phyloP scores from a whole-genome alignment of 768 basidiomycete species.

The Cyclocybe aegerita region DNA sequence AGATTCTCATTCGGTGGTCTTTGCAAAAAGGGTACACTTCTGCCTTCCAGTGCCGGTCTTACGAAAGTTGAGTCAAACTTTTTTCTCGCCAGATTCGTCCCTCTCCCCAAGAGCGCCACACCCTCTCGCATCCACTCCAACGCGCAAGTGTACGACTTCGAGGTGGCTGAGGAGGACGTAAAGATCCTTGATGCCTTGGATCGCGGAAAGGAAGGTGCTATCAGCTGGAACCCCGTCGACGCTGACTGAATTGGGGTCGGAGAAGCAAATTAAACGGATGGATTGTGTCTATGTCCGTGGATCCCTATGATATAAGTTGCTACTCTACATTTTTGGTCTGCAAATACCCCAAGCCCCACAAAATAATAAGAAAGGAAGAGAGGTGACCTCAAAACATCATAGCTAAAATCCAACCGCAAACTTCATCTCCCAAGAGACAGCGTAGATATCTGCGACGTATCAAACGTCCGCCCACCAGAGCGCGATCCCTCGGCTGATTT shows the following conservation, averaged over 20 bases:
- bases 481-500: not conserved
- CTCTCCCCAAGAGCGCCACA: conserved; percentile 80
- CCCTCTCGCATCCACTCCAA: conserved; percentile 74
- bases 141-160: conserved; percentile 73
- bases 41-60: not conserved
- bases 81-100: conserved; percentile 57
- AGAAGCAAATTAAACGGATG: not conserved
- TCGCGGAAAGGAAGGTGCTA: conserved; percentile 65
- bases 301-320: not conserved
- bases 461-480: conserved; percentile 6
- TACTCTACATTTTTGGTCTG: not conserved
- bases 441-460: conserved; percentile 10
- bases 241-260: conserved; percentile 28
- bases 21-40: conserved; percentile 70
- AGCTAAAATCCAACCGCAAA: not conserved
- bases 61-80: not conserved
- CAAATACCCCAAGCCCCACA: not conserved
- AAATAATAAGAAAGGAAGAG: not conserved
- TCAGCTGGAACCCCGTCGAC: conserved; percentile 86
- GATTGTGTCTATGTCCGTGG: not conserved
- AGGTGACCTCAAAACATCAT: not conserved
- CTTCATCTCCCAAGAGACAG: conserved; percentile 8
- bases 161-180: conserved; percentile 66
- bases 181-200: conserved; percentile 65
- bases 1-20: conserved; percentile 88